phyloP scores from a whole-genome alignment of 192 early-diverging fungal genomes.

The Gryganskiella cystojenkinii region DNA sequence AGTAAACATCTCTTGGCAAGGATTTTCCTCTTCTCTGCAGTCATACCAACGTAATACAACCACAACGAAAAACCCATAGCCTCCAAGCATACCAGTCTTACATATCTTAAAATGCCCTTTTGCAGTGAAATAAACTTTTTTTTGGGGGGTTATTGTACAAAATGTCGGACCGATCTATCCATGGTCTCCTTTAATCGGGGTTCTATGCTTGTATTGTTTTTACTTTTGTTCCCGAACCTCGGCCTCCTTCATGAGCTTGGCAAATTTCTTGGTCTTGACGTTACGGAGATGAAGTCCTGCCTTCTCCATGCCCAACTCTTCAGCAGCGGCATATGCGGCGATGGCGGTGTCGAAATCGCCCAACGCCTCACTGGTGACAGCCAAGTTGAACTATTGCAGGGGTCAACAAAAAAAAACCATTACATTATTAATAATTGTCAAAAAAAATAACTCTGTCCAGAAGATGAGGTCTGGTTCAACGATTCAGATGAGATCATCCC shows the following conservation, averaged over 20 bases:
- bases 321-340: conserved; percentile 32
- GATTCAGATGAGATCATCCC: neutral
- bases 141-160: neutral
- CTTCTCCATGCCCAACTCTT: conserved; percentile 20
- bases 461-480: neutral
- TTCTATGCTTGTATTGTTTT: neutral
- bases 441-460: neutral
- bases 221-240: conserved; percentile 26
- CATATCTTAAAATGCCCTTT: neutral
- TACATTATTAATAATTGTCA: too few species aligned
- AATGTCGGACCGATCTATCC: too few species aligned
- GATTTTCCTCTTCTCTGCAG: too few species aligned
- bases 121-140: neutral
- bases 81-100: too few species aligned
- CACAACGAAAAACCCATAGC: too few species aligned
- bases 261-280: conserved; percentile 53
- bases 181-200: too few species aligned
- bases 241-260: conserved; percentile 38
- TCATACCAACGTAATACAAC: too few species aligned
- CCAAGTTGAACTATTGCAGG: conserved; percentile 51
- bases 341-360: conserved; percentile 44
- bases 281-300: conserved; percentile 29
- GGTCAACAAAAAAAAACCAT: too few species aligned
- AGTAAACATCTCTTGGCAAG: too few species aligned
- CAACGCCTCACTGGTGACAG: conserved; percentile 31